phyloP scores from a whole-genome alignment of 2,329 filamentous ascomycete species.

The Escovopsis sp. region DNA sequence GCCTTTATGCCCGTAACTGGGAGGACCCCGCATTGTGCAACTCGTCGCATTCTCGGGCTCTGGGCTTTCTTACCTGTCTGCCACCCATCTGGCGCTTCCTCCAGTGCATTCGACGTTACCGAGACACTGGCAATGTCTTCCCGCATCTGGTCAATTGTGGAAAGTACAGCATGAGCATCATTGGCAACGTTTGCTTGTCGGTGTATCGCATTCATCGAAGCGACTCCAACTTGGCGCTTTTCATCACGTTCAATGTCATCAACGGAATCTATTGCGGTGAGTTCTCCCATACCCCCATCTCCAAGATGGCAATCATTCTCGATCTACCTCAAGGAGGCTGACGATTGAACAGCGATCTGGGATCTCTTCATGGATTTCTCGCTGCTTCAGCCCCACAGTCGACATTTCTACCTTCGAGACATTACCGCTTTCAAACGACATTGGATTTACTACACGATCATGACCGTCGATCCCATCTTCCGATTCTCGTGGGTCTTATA shows the following conservation, averaged over 20 bases:
- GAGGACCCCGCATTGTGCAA: constrained; percentile 62
- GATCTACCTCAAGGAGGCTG: neutral
- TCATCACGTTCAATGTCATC: constrained; percentile 65
- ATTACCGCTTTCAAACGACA: constrained; percentile 63
- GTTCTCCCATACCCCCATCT: constrained; percentile 14
- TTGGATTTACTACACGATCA: constrained; percentile 79
- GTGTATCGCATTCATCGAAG: constrained; percentile 63
- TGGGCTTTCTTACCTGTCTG: constrained; percentile 74
- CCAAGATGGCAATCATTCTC: neutral
- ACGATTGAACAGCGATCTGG: constrained; percentile 51
- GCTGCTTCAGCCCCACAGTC: constrained; percentile 62
- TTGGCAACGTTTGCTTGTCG: constrained; percentile 64
- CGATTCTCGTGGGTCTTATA: constrained; percentile 95
- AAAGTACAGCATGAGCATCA: constrained; percentile 78
- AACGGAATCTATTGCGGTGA: constrained; percentile 72
- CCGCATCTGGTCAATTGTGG: constrained; percentile 86
- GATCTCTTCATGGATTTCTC: constrained; percentile 95
- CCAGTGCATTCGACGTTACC: constrained; percentile 82
- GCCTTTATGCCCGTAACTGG: constrained; percentile 75
- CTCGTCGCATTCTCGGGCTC: constrained; percentile 63
- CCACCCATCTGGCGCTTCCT: constrained; percentile 83
- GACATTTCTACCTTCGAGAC: constrained; percentile 55
- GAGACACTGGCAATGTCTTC: constrained; percentile 74
- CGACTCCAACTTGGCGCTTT: constrained; percentile 47
- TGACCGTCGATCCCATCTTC: constrained; percentile 68